These are phyloP conservation scores for Cercospora nicotianae DNA, from an alignment of 2,329 filamentous ascomycete species.

Conservation along the genomic window DNA sequence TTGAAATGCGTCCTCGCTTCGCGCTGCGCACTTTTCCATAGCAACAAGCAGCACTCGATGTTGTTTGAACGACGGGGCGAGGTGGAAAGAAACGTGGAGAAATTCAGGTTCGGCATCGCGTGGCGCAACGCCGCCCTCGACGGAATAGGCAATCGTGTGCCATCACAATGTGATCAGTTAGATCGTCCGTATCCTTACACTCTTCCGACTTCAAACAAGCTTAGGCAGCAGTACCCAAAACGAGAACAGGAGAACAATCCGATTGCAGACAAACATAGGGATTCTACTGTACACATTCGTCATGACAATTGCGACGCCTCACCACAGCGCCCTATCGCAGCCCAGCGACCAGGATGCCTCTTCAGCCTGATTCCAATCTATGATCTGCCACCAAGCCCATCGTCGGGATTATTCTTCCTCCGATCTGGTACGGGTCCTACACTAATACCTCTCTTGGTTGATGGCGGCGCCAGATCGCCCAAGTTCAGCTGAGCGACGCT, in stretches of 20 bases:
- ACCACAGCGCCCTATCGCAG: not conserved
- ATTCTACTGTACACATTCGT: slow-evolving; percentile 8
- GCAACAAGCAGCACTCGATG: not conserved
- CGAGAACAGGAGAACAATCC: not conserved
- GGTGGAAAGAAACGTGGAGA: not conserved
- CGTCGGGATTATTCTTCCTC: slow-evolving; percentile 1
- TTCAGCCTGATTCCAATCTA: not conserved
- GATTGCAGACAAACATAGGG: slow-evolving; percentile 1
- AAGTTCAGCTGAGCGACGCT: slow-evolving; percentile 31
- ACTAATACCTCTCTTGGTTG: slow-evolving; percentile 26
- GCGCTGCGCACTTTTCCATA: not conserved
- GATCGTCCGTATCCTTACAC: not conserved
- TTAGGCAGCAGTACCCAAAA: not conserved
- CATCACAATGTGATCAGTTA: not conserved
- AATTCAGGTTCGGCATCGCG: not conserved
- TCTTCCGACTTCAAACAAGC: not conserved
- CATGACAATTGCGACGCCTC: slow-evolving; percentile 7
- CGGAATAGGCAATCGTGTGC: not conserved
- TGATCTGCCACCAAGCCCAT: slow-evolving; percentile 12
- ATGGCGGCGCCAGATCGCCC: slow-evolving; percentile 22
- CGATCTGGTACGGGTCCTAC: slow-evolving; percentile 23
- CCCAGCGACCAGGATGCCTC: not conserved
- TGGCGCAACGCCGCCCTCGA: not conserved
- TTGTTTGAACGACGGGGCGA: not conserved
- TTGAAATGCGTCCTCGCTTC: not conserved